Evolutionary conservation across 176 grass and related monocot species (phyloP).

Genomic region (Urochloa ruziziensis): DNA sequence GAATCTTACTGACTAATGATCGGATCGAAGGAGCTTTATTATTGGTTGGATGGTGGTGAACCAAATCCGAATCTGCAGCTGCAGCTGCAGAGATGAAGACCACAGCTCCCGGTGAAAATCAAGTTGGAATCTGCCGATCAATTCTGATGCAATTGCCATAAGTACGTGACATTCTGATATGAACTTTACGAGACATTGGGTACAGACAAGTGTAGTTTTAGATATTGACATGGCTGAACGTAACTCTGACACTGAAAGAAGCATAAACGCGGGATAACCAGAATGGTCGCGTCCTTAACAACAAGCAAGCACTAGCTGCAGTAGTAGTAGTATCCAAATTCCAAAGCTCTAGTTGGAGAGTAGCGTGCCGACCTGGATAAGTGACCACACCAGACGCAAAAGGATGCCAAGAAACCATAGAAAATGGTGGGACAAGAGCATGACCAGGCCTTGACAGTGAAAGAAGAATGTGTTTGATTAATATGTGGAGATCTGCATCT

Average conservation of each 20-base stretch:
- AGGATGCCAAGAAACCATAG: not conserved
- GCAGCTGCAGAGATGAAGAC: not conserved
- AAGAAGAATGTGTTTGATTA: not conserved
- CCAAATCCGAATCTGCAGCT: not conserved
- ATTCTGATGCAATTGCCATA: too few relatives aligned
- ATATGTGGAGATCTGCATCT: conserved; percentile 5
- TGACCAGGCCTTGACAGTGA: not conserved
- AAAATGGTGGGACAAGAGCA: not conserved
- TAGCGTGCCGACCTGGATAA: not conserved
- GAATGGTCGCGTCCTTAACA: not conserved
- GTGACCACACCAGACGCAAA: not conserved
- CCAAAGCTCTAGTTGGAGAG: not conserved
- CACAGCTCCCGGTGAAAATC: not conserved
- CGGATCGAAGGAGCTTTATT: not conserved
- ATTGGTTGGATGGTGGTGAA: not conserved
- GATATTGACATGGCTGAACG: not conserved
- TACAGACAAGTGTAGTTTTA: too few relatives aligned
- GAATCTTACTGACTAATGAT: not conserved
- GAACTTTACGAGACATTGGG: too few relatives aligned
- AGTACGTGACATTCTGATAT: too few relatives aligned
- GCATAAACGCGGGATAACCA: not conserved
- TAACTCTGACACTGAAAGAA: not conserved
- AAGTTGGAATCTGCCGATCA: too few relatives aligned
- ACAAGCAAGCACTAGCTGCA: not conserved
- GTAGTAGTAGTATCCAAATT: not conserved